Conservation (phyloP, 495 filamentous ascomycete genomes). For the Friedmanniomyces simplex region DNA sequence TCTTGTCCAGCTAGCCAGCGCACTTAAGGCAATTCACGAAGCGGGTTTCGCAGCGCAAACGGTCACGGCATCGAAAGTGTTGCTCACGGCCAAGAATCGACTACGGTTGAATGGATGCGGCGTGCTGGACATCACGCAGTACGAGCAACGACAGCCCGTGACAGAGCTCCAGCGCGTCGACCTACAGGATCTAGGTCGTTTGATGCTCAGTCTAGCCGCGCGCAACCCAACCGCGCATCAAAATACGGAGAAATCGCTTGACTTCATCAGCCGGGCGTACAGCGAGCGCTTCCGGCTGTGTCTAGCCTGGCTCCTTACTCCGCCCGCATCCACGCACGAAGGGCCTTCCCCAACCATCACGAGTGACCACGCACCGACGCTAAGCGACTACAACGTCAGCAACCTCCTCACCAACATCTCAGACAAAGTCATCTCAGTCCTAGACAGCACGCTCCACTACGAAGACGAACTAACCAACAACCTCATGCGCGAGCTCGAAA, state of each 20-base stretch:
- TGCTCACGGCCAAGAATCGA: constrained; percentile 72
- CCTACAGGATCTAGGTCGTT: constrained; percentile 70
- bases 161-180: constrained; percentile 78
- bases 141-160: constrained; percentile 53
- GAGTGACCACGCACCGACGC: constrained; percentile 30
- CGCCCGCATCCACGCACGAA: constrained; percentile 15
- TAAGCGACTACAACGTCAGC: constrained; percentile 54
- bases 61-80: constrained; percentile 72
- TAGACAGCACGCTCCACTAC: constrained; percentile 63
- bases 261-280: constrained; percentile 62
- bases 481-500: constrained; percentile 75
- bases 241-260: constrained; percentile 52
- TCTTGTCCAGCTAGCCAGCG: constrained; percentile 83
- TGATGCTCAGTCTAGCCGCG: constrained; percentile 69
- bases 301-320: constrained; percentile 61
- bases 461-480: constrained; percentile 62
- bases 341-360: neutral
- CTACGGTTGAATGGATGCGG: constrained; percentile 82
- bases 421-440: constrained; percentile 53
- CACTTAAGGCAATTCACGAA: constrained; percentile 73
- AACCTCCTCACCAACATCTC: constrained; percentile 68
- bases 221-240: constrained; percentile 48
- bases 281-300: constrained; percentile 62
- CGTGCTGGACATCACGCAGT: constrained; percentile 77
- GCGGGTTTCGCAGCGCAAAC: constrained; percentile 72